phyloP scores from a whole-genome alignment of 768 basidiomycete species.

The Phylloporus scabripes region DNA sequence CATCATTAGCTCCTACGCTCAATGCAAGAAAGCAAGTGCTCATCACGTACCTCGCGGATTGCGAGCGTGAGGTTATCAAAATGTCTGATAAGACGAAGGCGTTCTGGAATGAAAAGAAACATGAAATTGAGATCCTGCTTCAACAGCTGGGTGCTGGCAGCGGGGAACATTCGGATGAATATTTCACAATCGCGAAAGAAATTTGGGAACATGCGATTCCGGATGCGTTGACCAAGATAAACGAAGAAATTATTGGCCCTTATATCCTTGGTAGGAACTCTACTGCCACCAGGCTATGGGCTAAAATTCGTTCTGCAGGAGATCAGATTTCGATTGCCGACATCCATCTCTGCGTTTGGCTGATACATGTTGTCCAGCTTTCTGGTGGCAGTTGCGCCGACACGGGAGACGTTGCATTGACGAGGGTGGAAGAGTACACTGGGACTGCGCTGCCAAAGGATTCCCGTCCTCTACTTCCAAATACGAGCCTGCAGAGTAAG shows the following conservation, averaged over 20 bases:
- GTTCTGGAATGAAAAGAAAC: constrained; percentile 57
- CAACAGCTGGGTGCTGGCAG: constrained; percentile 45
- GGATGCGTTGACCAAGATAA: constrained; percentile 42
- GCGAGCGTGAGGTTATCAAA: constrained; percentile 40
- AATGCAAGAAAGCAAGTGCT: constrained; percentile 47
- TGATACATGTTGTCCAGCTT: constrained; percentile 53
- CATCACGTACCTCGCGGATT: constrained; percentile 45
- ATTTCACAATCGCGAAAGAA: constrained; percentile 44
- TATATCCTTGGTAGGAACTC: constrained; percentile 55
- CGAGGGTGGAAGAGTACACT: constrained; percentile 45
- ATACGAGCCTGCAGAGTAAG: constrained; percentile 36
- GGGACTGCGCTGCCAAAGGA: constrained; percentile 43
- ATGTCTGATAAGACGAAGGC: constrained; percentile 58
- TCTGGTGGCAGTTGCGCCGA: constrained; percentile 49
- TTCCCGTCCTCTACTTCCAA: constrained; percentile 20
- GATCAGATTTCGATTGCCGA: constrained; percentile 82
- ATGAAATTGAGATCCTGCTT: constrained; percentile 38
- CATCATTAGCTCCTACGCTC: constrained; percentile 38
- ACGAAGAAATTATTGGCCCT: constrained; percentile 57
- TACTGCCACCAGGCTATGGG: background rate
- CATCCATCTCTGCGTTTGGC: constrained; percentile 74
- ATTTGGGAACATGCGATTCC: constrained; percentile 51
- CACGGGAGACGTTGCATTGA: constrained; percentile 46
- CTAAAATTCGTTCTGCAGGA: constrained; percentile 39
- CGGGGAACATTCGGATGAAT: constrained; percentile 41